These are phyloP conservation scores for Colletotrichum falcatum DNA, from an alignment of 2,329 filamentous ascomycete species.

Conservation along the genomic window DNA sequence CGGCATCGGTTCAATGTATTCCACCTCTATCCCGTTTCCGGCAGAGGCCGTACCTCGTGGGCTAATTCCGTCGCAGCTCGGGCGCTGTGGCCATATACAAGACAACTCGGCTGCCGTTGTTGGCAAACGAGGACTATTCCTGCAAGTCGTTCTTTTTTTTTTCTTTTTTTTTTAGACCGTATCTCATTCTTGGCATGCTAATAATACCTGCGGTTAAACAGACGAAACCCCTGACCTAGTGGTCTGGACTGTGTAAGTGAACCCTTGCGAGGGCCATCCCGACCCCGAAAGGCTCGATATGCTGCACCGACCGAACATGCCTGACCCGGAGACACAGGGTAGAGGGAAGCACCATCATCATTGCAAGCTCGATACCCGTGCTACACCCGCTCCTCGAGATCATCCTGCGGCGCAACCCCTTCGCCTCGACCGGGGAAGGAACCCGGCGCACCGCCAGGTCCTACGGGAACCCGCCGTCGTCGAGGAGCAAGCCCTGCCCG, in stretches of 20 bases:
- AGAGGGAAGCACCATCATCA: slow-evolving; percentile 51
- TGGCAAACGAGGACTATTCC: slow-evolving; percentile 44
- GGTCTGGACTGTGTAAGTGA: slow-evolving; percentile 58
- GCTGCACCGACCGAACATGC: background rate
- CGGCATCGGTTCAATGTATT: slow-evolving; percentile 54
- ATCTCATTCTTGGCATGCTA: background rate
- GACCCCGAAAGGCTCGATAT: background rate
- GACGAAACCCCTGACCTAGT: slow-evolving; percentile 56
- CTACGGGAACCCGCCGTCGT: background rate
- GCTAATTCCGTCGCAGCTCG: slow-evolving; percentile 35
- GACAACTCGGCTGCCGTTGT: slow-evolving; percentile 51
- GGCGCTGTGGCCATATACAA: slow-evolving; percentile 49
- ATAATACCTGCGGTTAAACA: slow-evolving; percentile 14
- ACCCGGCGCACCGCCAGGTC: background rate
- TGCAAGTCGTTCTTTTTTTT: too few species aligned
- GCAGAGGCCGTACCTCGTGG: background rate
- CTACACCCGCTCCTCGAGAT: slow-evolving; percentile 47
- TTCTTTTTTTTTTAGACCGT: background rate
- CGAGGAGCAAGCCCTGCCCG: background rate
- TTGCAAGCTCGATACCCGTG: slow-evolving; percentile 51
- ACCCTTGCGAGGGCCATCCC: background rate
- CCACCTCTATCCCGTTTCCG: background rate
- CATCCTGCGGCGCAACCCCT: slow-evolving; percentile 15
- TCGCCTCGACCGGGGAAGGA: background rate
- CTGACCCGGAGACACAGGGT: slow-evolving; percentile 42